phyloP scores from a whole-genome alignment of 306 rosid genomes.

The Vigna mungo region DNA sequence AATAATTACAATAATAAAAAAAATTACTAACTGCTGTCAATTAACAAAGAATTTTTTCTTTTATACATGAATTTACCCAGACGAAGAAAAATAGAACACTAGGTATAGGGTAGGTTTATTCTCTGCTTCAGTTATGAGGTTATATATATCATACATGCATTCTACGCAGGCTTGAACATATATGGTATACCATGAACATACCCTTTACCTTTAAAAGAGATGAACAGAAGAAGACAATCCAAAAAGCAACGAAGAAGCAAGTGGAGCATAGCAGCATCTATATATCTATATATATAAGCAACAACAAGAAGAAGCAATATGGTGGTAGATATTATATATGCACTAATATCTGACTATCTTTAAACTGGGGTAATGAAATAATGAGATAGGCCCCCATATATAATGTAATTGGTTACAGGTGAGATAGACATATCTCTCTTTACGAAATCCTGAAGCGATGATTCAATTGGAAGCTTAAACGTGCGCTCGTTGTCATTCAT shows the following conservation, averaged over 20 bases:
- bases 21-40: too few relatives aligned
- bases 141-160: too few relatives aligned
- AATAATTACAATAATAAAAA: too few relatives aligned
- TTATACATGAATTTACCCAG: too few relatives aligned
- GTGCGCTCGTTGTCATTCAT: conserved; percentile 49
- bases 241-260: conserved; percentile 12
- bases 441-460: conserved; percentile 40
- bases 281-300: background rate
- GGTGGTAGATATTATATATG: conserved; percentile 8
- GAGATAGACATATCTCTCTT: conserved; percentile 40
- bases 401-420: conserved; percentile 41
- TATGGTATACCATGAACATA: background rate
- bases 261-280: too few relatives aligned
- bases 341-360: background rate
- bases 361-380: conserved; percentile 23
- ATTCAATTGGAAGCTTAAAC: conserved; percentile 44
- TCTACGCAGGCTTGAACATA: background rate
- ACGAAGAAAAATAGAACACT: background rate
- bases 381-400: conserved; percentile 23
- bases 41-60: too few relatives aligned
- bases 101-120: background rate
- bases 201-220: too few relatives aligned
- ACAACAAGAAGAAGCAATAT: conserved; percentile 1
- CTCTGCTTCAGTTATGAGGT: too few relatives aligned
- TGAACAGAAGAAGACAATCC: conserved; percentile 17